Evolutionary conservation across 2,329 filamentous ascomycete genomes (phyloP), one percentile per base, ranked within the genome.

Genomic region (Diaporthe velutina): DNA sequence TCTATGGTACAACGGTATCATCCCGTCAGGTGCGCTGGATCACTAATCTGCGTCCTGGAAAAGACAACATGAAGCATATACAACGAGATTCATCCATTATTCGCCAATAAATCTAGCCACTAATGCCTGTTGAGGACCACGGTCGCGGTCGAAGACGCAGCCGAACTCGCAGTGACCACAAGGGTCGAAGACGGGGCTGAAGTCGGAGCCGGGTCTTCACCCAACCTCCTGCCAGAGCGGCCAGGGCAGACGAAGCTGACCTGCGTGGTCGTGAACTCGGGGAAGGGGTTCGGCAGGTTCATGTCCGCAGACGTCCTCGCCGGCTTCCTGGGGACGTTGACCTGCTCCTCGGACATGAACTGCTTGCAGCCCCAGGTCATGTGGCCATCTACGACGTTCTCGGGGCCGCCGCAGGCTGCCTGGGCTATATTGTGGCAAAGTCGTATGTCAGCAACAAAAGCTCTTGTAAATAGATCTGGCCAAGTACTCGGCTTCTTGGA

Each of bases 351-450:
- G 25, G 60, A 5, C 60, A 66, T 48, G 40, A 66, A 66, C 19
- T 48, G 60, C 40, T 66, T 66, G 60, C 60, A 66, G 28, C 60
- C 60, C 60, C 60, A 66, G 4, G 60, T 66, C 40, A 66, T 66
- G 40, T n/a, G 22, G 60, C 60, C 60, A 1, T 48, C 60, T 17
- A 15, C 40, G 6, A 66, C 40, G 17, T 7, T 66, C 10, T 48
- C 60, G 10, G 40, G 60, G 25, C 60, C 60, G 33, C 60, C 60
- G 19, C 60, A 66, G 10, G 60, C 40, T 66, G 40, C 40, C 25
- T 48, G 40, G 10, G 60, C 60, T 66, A 48, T 17, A 66, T n/a
- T 4, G 9, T n/a, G 15, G 17, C 28, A 35, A 57, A 33, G 5
- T 6, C 5, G 17, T 8, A 13, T 33, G 60, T 64, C 25, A 64